Conservation (phyloP, 805 yeast genomes). For the Candida boidinii region DNA sequence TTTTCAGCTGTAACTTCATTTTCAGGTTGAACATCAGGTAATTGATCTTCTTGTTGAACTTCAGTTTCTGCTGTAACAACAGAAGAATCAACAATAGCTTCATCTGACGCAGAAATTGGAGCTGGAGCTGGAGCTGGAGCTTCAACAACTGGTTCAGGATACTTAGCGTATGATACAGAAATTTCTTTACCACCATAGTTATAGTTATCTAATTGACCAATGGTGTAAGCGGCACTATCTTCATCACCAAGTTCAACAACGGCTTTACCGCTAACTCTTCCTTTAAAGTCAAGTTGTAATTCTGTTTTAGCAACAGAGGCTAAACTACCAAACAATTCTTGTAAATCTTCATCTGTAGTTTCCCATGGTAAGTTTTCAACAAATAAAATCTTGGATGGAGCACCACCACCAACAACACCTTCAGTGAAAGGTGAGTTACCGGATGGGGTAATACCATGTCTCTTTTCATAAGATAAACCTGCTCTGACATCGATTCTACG, state of each 20-base stretch:
- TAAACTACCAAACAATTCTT: conserved; percentile 77
- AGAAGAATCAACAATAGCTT: background rate
- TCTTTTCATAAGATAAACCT: conserved; percentile 35
- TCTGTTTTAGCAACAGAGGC: conserved; percentile 74
- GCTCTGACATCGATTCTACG: conserved; percentile 73
- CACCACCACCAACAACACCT: conserved; percentile 56
- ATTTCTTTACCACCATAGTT: conserved; percentile 78
- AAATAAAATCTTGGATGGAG: conserved; percentile 50
- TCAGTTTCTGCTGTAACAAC: background rate
- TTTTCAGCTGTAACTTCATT: too few species aligned
- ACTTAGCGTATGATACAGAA: conserved; percentile 57
- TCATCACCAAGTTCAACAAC: conserved; percentile 66
- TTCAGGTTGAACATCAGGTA: too few species aligned
- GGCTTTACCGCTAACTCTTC: conserved; percentile 77
- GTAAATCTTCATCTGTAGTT: conserved; percentile 78
- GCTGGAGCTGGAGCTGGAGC: conserved; percentile 1
- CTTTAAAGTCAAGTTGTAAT: conserved; percentile 50
- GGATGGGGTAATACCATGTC: conserved; percentile 10
- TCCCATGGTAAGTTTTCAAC: conserved; percentile 82
- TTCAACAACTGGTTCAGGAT: conserved; percentile 4
- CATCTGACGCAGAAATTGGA: background rate
- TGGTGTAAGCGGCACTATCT: conserved; percentile 66
- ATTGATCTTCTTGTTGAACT: background rate
- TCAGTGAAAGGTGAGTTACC: conserved; percentile 51
- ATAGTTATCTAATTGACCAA: conserved; percentile 68